Conservation (phyloP, 805 yeast genomes). For the Spathaspora girioi region DNA sequence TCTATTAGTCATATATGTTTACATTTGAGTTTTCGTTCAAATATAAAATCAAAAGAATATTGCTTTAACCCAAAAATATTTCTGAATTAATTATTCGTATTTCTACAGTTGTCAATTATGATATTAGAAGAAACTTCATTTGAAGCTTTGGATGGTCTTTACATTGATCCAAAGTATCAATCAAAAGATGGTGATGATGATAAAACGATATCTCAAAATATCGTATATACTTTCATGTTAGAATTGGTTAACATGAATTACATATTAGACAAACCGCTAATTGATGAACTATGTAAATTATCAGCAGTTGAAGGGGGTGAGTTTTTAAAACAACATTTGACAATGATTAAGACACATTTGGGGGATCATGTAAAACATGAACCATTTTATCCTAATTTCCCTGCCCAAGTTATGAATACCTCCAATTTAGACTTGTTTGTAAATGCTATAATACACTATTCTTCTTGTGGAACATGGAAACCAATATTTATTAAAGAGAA, state of each 20-base stretch:
- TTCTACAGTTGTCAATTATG: neutral
- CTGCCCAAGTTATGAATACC: conserved; percentile 9
- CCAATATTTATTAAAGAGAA: conserved; percentile 2
- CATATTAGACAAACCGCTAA: neutral
- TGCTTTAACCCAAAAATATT: neutral
- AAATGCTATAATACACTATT: conserved; percentile 7
- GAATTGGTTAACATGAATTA: neutral
- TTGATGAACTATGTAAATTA: neutral
- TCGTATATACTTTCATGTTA: neutral
- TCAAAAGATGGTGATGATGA: neutral
- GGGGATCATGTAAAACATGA: conserved; percentile 1
- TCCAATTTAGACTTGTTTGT: conserved; percentile 1
- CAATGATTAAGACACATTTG: neutral
- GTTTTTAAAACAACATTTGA: neutral
- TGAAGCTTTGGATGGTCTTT: neutral
- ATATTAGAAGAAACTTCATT: neutral
- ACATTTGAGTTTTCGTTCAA: neutral
- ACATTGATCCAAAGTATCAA: neutral
- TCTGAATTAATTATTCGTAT: too few relatives aligned
- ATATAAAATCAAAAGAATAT: neutral
- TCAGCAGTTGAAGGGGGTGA: neutral
- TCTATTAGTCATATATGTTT: neutral
- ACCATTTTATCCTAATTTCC: conserved; percentile 10
- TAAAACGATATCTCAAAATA: neutral
- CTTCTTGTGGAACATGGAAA: conserved; percentile 1